Evolutionary conservation across 169 alveolate genomes (phyloP).

Genomic region (Eimeria necatrix): DNA sequence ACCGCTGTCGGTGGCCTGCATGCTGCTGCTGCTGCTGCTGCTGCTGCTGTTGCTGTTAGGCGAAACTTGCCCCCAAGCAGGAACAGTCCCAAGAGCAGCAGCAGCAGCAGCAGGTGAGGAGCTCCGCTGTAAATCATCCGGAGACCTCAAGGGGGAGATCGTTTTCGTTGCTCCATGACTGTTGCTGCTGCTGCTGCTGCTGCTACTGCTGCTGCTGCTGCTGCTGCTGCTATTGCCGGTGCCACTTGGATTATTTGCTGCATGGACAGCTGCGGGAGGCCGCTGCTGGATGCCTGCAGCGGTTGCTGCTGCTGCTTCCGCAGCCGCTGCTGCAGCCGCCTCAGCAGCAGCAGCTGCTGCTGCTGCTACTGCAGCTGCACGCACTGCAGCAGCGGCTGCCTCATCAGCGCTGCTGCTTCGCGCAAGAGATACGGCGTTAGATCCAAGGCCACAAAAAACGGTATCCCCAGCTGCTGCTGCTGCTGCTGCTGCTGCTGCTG

Average conservation of each 20-base stretch:
- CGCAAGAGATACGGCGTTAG: neutral
- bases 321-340: slow-evolving; percentile 2
- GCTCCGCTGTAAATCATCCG: neutral
- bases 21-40: neutral
- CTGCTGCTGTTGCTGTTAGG: neutral
- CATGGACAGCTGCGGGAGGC: neutral
- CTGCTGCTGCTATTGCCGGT: neutral
- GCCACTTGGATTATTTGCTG: neutral
- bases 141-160: neutral
- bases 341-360: neutral
- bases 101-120: neutral
- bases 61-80: neutral
- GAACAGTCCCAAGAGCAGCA: neutral
- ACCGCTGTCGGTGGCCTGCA: neutral
- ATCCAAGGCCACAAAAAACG: neutral
- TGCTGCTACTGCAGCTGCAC: neutral
- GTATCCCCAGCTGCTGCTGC: slow-evolving; percentile 36
- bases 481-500: slow-evolving; percentile 50
- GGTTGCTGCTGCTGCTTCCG: neutral
- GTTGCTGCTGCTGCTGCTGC: neutral
- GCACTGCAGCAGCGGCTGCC: neutral
- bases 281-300: slow-evolving; percentile 13
- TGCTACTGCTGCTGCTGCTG: neutral
- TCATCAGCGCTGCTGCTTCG: neutral
- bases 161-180: neutral